Evolutionary conservation across 1,284 basidiomycete species (phyloP), one percentile per base, ranked within the genome.

Genomic region (Pterulicium gracile): DNA sequence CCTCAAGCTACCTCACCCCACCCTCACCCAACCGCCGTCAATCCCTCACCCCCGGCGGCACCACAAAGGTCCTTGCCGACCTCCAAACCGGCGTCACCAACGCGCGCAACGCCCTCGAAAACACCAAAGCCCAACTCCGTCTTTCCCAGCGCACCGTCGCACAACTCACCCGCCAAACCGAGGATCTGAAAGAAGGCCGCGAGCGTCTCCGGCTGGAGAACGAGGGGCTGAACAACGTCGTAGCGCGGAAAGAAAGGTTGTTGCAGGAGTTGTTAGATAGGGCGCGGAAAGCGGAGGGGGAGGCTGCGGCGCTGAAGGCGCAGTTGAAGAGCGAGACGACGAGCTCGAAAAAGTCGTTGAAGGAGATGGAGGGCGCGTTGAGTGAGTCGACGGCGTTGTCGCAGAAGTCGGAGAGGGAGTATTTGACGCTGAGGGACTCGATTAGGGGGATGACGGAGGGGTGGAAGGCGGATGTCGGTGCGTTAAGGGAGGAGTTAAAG

Each of bases 111-210:
- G 85, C 85, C 32, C 68, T 92, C 50, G 88, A 90, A 58, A 87
- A 89, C 56, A 88, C 88, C 3, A 88, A 86, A 57, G 64, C 76
- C 14, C 87, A 89, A 56, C 68, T 92, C 35, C 64, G 85, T 47
- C 59, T 85, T 21, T 81, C 82, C n/a, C 86, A 89, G 58, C 66
- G 85, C 48, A 81, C 77, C 44, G 81, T 88, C 7, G 83, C 87
- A 36, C 81, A 84, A 59, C 64, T 89, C 39, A 90, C 88, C 27
- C 68, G 88, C 40, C 81, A 86, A 61, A 81, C 79, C 39, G 90
- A 93, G 58, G 90, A 93, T 61, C 63, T 91, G 60, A 90, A 89
- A 55, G 88, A 90, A 56, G 81, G 79, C 1, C 73, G 89, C 51
- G 86, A 90, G 58, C 69, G 89, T 42, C 62, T 91, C 47, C 64